Conservation (phyloP, 495 filamentous ascomycete genomes). For the Xylaria nigripes region DNA sequence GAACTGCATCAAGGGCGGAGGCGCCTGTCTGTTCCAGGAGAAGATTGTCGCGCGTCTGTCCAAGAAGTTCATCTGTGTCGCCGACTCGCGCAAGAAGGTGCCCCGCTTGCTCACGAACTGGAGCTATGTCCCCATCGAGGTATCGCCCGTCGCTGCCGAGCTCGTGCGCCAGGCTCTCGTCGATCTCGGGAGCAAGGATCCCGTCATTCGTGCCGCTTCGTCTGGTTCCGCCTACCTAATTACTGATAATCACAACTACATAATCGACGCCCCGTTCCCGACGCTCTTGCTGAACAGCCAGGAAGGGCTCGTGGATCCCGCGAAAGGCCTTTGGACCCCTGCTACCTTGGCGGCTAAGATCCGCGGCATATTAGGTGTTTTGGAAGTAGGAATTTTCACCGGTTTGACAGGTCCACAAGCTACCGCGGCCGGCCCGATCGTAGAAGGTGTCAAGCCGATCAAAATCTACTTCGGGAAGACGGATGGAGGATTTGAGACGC, state of each 20-base stretch:
- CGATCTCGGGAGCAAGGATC: constrained; percentile 59
- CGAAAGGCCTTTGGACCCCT: constrained; percentile 65
- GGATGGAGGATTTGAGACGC: constrained; percentile 55
- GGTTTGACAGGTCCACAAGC: constrained; percentile 66
- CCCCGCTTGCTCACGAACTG: constrained; percentile 68
- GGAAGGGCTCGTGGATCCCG: constrained; percentile 45
- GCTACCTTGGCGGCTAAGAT: constrained; percentile 60
- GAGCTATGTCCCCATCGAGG: constrained; percentile 85
- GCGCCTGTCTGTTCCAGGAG: constrained; percentile 95
- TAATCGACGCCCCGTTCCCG: constrained; percentile 84
- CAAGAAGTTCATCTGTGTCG: constrained; percentile 87
- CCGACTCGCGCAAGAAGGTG: constrained; percentile 83
- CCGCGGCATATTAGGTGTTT: constrained; percentile 75
- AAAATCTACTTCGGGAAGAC: constrained; percentile 93
- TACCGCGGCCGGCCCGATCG: constrained; percentile 42
- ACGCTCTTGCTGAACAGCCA: constrained; percentile 58
- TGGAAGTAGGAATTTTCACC: constrained; percentile 87
- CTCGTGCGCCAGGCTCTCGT: constrained; percentile 60
- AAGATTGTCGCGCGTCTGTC: constrained; percentile 85
- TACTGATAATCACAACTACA: constrained; percentile 90
- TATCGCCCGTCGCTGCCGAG: constrained; percentile 70
- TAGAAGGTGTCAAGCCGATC: constrained; percentile 81
- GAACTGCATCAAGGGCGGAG: constrained; percentile 96
- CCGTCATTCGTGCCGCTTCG: constrained; percentile 58
- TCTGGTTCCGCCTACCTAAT: constrained; percentile 66